Conservation (phyloP, 169 alveolate genomes). For the Plasmodium inui region DNA sequence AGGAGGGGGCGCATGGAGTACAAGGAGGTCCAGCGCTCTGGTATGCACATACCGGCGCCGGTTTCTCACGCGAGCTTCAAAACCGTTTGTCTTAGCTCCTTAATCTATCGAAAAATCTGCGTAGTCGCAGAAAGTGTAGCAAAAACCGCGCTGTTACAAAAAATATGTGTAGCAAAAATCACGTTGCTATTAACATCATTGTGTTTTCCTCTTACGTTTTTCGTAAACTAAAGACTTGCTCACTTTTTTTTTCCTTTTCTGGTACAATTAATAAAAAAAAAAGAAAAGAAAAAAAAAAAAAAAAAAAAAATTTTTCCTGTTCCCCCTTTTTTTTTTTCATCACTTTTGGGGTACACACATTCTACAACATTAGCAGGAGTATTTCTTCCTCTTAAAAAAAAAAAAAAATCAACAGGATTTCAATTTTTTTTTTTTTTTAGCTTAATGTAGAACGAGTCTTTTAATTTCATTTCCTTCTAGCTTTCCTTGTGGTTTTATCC, state of each 20-base stretch:
- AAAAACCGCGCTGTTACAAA: neutral
- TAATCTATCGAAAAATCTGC: neutral
- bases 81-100: neutral
- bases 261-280: constrained; percentile 30
- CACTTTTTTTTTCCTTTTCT: constrained; percentile 6
- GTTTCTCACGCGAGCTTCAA: neutral
- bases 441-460: constrained; percentile 50
- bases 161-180: neutral
- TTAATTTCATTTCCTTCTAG: constrained; percentile 11
- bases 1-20: neutral
- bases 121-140: no score
- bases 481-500: neutral
- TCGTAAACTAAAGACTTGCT: constrained; percentile 17
- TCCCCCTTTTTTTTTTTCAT: neutral
- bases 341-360: constrained; percentile 18
- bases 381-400: neutral
- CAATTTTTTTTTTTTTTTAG: neutral
- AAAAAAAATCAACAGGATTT: constrained; percentile 1
- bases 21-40: neutral
- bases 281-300: neutral
- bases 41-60: neutral
- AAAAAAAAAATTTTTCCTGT: neutral
- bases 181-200: neutral
- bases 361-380: constrained; percentile 15
- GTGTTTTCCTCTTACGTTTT: constrained; percentile 16